These are phyloP conservation scores for Murraya koenigii DNA, from an alignment of 345 rosid species.

Conservation along the genomic window DNA sequence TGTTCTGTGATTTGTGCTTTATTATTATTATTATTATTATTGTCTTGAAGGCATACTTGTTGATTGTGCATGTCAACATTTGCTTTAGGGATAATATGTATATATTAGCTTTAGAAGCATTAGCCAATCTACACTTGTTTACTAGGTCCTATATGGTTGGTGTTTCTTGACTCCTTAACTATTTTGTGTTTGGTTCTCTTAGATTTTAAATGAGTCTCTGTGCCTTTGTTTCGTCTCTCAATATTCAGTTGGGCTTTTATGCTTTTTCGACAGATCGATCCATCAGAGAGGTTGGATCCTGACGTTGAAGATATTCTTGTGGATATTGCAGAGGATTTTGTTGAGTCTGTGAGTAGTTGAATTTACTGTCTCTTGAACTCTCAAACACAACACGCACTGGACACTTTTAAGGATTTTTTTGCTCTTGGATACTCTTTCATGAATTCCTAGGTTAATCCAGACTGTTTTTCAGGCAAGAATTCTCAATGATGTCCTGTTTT, in stretches of 20 bases:
- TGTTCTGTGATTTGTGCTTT: neutral
- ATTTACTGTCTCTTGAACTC: conserved; percentile 6
- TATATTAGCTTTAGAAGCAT: neutral
- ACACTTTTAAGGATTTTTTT: neutral
- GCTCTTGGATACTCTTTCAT: neutral
- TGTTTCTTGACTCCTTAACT: neutral
- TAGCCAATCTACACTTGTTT: neutral
- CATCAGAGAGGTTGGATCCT: conserved; percentile 83
- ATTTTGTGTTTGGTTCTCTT: neutral
- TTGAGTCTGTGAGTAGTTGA: conserved; percentile 73
- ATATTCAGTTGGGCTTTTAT: neutral
- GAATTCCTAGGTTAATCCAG: neutral
- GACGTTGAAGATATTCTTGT: conserved; percentile 93
- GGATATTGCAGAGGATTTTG: conserved; percentile 94
- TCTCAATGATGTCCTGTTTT: neutral
- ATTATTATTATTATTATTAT: no score
- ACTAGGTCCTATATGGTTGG: neutral
- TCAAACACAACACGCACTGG: neutral
- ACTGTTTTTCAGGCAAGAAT: neutral
- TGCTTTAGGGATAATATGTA: neutral
- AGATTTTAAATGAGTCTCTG: neutral
- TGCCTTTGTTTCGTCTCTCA: neutral
- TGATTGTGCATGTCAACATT: neutral
- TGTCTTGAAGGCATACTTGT: neutral
- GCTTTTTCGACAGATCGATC: conserved; percentile 63